Base-by-base conservation (phyloP, 2,329 filamentous ascomycete genomes). In the Mollisia scopiformis region DNA sequence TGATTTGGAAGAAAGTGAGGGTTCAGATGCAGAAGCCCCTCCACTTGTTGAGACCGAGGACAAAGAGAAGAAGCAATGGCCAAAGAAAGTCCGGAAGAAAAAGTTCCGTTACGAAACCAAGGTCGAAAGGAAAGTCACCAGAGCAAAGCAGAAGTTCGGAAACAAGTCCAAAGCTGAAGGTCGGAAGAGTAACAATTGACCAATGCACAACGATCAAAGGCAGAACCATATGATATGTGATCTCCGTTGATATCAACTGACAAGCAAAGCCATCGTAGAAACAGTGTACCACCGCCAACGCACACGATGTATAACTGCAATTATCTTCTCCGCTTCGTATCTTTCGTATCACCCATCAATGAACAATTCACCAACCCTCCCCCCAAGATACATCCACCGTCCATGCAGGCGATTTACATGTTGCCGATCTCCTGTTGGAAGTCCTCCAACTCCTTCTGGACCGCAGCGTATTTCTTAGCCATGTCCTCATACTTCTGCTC, bases 401-500 rank as follows among this genome's bases (percentile, higher is more conserved):
- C 13, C 51, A 43, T 27, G 63, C 65, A 67, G 69, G 67, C 63
- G 59, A 52, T 62, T 72, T 88, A 98, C 79, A 98, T 93, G 82
- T 92, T 95, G 84, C 89, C 90, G 80, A 98, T 93, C 81, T 97
- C 93, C 72, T 82, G 80, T 81, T 95, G 91, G 79, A 98, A 91
- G 69, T 94, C 90, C 74, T 96, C 88, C 75, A 97, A 83, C 77
- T 97, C 93, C 84, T 94, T 94, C 85, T 96, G 88, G 71, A 92
- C 84, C 60, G 84, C 78, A 69, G 82, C 80, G 84, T 96, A 90
- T 82, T 97, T 96, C 87, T 93, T 90, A 72, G 89, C 79, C 90
- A 97, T 96, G 78, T 98, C 94, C 82, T 98, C 95, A 82, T 96
- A 98, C 84, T 99, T 98, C 79, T 84, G 77, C 84, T 98, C 95